Base-by-base conservation (phyloP, 257 asterid species). In the Scutellaria barbata region DNA sequence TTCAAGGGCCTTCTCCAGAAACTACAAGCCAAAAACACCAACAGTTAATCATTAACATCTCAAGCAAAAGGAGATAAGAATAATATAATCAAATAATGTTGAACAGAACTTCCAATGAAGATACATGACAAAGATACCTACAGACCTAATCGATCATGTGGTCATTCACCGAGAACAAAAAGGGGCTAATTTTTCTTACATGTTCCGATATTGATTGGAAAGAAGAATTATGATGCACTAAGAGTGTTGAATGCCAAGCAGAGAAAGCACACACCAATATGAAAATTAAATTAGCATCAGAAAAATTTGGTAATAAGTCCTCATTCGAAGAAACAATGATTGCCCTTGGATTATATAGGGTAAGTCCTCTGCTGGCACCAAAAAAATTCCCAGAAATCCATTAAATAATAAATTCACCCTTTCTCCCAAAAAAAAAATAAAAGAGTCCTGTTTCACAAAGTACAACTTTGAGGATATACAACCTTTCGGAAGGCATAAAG, bases 1-100 rank as follows among this genome's bases (percentile, higher is more conserved):
- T 81, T 89, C 89, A n/a, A 94, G 91, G 63, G 87, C 92, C 75
- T 77, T 83, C 77, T 88, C 97, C 73, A 91, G 84, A 75, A 89
- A 76, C 98, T 94, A 76, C 35, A 58, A 82, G 76, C 63, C 73
- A 63, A 77, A 52, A 78, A 16, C 78, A 77, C 69, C 41, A 46
- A 42, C 8, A 71, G 74, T 62, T 5, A 61, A 70, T 77, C 65
- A 64, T 56, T 60, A 60, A 79, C 58, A 58, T 52, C 52, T 47
- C 72, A 69, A 41, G 53, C 55, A 72, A 53, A 30, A 78, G 16
- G 42, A 76, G 47, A 73, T 8, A 56, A 42, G 47, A 30, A 62
- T 13, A 37, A 20, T 66, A 18, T 16, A 58, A 7, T 65, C 40
- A 51, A 9, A 45, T 57, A 5, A 41, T 71, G 3, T 4, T n/a